Conservation (phyloP, 345 rosid species). For the Moringa oleifera region DNA sequence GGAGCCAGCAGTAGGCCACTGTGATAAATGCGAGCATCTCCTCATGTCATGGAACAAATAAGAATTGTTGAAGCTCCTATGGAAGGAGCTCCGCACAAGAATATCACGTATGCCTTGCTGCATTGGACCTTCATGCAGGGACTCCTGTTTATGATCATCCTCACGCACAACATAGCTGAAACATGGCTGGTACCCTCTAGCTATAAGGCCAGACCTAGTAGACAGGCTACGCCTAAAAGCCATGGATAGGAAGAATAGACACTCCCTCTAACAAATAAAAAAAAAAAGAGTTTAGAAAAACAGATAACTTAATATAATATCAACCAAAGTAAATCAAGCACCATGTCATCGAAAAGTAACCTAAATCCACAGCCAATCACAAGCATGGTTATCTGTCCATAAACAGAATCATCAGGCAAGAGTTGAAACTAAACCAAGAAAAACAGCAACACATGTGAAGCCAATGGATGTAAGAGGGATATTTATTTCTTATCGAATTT, state of each 20-base stretch:
- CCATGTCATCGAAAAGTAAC: too few species aligned
- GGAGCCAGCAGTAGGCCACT: conserved; percentile 28
- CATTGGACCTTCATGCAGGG: conserved; percentile 21
- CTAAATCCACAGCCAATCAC: too few species aligned
- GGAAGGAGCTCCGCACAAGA: conserved; percentile 27
- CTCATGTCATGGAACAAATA: conserved; percentile 18
- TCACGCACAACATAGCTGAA: conserved; percentile 33
- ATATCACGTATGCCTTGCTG: conserved; percentile 26
- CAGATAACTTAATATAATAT: neutral
- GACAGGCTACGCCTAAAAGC: conserved; percentile 49
- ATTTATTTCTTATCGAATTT: too few species aligned
- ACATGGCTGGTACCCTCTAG: conserved; percentile 31
- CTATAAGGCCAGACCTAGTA: conserved; percentile 35
- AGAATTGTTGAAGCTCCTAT: conserved; percentile 23
- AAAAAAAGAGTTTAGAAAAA: neutral
- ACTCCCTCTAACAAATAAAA: neutral
- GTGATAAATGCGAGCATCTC: conserved; percentile 24
- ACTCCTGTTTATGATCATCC: conserved; percentile 26
- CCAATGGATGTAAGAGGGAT: too few species aligned
- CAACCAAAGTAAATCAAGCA: too few species aligned
- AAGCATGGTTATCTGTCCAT: too few species aligned
- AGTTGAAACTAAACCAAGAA: too few species aligned
- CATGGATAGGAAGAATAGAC: conserved; percentile 22
- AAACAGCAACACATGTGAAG: too few species aligned
- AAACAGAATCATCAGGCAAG: too few species aligned